phyloP scores from a whole-genome alignment of 1,284 basidiomycete genomes.

The Ceratobasidium sp. region DNA sequence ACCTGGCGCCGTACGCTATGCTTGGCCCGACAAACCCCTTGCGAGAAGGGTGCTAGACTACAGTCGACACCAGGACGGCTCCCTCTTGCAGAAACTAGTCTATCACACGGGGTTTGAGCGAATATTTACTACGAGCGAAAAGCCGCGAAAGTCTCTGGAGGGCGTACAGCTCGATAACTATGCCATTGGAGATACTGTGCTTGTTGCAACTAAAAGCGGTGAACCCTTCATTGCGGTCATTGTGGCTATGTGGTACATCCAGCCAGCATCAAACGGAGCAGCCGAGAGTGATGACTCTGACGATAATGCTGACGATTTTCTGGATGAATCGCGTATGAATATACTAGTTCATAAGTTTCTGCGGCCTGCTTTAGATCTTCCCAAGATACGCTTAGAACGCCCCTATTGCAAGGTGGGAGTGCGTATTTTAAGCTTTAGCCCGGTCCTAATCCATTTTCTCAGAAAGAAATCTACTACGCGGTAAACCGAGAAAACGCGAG shows the following conservation, averaged over 20 bases:
- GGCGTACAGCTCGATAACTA: slow-evolving; percentile 39
- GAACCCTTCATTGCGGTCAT: slow-evolving; percentile 47
- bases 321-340: slow-evolving; percentile 33
- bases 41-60: slow-evolving; percentile 19
- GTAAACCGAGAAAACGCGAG: slow-evolving; percentile 39
- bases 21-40: slow-evolving; percentile 37
- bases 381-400: slow-evolving; percentile 44
- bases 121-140: slow-evolving; percentile 29
- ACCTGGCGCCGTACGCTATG: slow-evolving; percentile 33
- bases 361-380: slow-evolving; percentile 44
- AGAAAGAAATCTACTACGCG: slow-evolving; percentile 49
- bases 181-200: slow-evolving; percentile 47
- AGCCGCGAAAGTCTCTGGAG: slow-evolving; percentile 29
- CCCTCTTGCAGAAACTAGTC: slow-evolving; percentile 14
- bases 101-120: slow-evolving; percentile 44
- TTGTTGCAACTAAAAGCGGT: slow-evolving; percentile 43
- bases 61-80: slow-evolving; percentile 10
- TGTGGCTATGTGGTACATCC: slow-evolving; percentile 46
- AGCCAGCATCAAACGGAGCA: background rate
- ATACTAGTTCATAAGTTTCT: slow-evolving; percentile 47
- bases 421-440: background rate
- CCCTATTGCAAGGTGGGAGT: slow-evolving; percentile 42
- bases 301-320: slow-evolving; percentile 31
- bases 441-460: background rate
- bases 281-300: slow-evolving; percentile 21